Evolutionary conservation across 2,329 filamentous ascomycete genomes (phyloP), one percentile per base, ranked within the genome.

Genomic region (Penicillium sp.): DNA sequence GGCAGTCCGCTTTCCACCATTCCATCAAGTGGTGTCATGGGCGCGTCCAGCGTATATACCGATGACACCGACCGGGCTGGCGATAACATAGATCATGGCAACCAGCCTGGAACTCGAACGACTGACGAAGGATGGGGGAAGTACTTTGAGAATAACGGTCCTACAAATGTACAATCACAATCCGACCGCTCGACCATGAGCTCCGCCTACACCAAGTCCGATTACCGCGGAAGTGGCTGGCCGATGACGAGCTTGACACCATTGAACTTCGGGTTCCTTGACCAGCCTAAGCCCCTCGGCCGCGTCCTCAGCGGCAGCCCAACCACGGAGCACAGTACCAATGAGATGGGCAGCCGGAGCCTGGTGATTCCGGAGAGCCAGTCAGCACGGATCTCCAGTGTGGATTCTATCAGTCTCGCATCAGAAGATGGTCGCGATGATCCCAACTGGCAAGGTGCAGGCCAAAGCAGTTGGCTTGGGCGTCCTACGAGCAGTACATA

Each of bases 51-150:
- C 28, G 52, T 59, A 29, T 62, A 61, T 37, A 55, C 59, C 1
- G 46, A 54, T 10, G 53, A 54, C 13, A 44, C 50, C 4, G 61
- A 62, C 16, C 63, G 56, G 37, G 57, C 58, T 4, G 49, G 50
- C 28, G 54, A 52, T 16, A 18, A 34, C 11, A 46, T 50, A 19
- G 25, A 52, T 11, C 50, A 54, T 27, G 55, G 44, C 8, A 53
- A 56, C 43, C 55, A 57, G 28, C 52, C 67, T 13, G 67, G 67
- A 4, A 69, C 75, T 49, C 68, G 73, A 33, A 67, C 64, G 29
- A 75, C 74, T 1, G 69, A 76, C 39, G 74, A 75, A 56, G 74
- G 74, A 36, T 77, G 75, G 75, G 67, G 71, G 52, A 73, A 71
- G 45, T 77, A 77, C 59, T 77, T 77, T 59, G 64, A 73, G 41